Percentiles rank a stretch among this genome's conserved stretches.
Conservation (phyloP, 1,284 basidiomycete species). For the Hypsizygus ulmarius region DNA sequence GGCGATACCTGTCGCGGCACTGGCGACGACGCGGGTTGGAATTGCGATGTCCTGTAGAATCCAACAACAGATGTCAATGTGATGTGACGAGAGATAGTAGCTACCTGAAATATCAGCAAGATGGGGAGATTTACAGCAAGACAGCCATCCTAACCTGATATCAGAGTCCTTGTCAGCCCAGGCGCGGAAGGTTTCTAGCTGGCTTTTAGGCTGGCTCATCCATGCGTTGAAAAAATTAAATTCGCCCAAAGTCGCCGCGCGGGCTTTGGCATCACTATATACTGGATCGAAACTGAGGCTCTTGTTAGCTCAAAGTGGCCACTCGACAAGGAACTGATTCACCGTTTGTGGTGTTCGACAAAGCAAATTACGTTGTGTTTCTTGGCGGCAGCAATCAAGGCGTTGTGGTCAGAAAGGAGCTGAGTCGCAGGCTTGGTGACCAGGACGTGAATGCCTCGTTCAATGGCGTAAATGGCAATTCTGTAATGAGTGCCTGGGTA, state of each 20-base stretch:
- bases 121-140: background rate
- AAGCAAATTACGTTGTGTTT: conserved; percentile 85
- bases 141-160: conserved; percentile 56
- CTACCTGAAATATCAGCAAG: conserved; percentile 36
- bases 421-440: conserved; percentile 94
- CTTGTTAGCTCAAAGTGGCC: background rate
- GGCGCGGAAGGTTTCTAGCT: conserved; percentile 89
- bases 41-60: conserved; percentile 79
- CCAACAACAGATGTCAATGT: conserved; percentile 92
- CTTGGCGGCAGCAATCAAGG: conserved; percentile 71
- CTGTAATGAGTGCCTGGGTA: conserved; percentile 76
- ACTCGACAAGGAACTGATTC: conserved; percentile 11
- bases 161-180: conserved; percentile 95
- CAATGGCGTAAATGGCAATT: conserved; percentile 84
- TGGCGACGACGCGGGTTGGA: conserved; percentile 84
- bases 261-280: conserved; percentile 84
- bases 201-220: conserved; percentile 96
- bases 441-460: conserved; percentile 82
- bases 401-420: conserved; percentile 78
- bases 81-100: conserved; percentile 93
- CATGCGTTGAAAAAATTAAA: conserved; percentile 90
- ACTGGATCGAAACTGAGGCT: conserved; percentile 79
- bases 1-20: conserved; percentile 86
- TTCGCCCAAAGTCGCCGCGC: conserved; percentile 77
- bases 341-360: conserved; percentile 88